Evolutionary conservation across 1,139 yeast species (phyloP), one percentile per base, ranked within the genome.

Genomic region (Lodderomyces parapsilosis): DNA sequence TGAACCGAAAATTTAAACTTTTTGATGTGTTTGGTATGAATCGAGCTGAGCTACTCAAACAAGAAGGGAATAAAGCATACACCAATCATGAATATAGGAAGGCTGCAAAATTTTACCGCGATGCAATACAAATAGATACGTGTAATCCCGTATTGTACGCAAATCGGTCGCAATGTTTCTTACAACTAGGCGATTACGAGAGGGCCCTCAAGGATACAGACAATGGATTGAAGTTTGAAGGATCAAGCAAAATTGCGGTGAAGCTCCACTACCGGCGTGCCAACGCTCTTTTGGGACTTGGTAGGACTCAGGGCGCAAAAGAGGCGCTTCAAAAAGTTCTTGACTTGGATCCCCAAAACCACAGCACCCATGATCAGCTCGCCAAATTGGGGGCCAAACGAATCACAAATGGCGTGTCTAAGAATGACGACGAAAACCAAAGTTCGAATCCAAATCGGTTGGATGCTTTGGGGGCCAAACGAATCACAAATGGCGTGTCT

Each of bases 161-260:
- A 11, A 91, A 91, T 60, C 68, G 91, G 43, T 94, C 97, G 2
- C 83, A 87, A 59, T 78, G 90, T 23, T 75, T 80, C 51, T 61
- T 86, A 42, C 80, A 83, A 52, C 63, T 84, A 5, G 62, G 71
- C 6, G 74, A 76, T 37, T 80, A 74, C 67, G 63, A 67, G 3
- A 73, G 78, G 34, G 95, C 93, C 1, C 57, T 83, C 10, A 62
- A 64, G 14, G 89, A 85, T 55, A 79, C 91, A 50, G 70, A 77
- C 18, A 55, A 58, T 6, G 93, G 95, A 0, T 61, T 89, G 27
- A 57, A 55, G 10, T 53, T 72, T 2, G 68, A 63, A 23, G 61
- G 70, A 0, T 62, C 55, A 1, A 36, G 44, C 1, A 61, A 62
- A 34, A 64, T 78, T 0, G 55, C 53, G 35, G 62, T 74, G 5